A percentile compares a stretch with the other conserved stretches of the same genome.
These are phyloP conservation scores for Camelina neglecta DNA, from an alignment of 345 rosid species.

Conservation along the genomic window DNA sequence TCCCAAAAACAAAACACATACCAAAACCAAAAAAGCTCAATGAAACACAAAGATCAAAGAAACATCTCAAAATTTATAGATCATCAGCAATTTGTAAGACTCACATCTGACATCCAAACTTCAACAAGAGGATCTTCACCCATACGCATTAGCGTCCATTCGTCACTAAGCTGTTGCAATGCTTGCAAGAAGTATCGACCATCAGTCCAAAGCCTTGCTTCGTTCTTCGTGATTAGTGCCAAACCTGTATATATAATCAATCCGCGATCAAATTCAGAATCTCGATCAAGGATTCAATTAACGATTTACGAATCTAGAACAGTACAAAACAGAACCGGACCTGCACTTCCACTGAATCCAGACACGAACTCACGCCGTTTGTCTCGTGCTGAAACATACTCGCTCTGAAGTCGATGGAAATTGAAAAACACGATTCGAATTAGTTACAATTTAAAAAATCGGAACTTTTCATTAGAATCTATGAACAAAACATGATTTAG, in stretches of 20 bases:
- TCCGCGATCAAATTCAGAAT: not conserved
- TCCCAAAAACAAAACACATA: not conserved
- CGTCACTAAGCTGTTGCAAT: slow-evolving; percentile 67
- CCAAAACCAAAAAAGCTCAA: too few relatives aligned
- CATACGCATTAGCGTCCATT: slow-evolving; percentile 91
- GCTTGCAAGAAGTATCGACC: slow-evolving; percentile 97
- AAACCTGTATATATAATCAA: slow-evolving; percentile 54
- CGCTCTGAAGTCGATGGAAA: slow-evolving; percentile 58
- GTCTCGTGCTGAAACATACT: slow-evolving; percentile 87
- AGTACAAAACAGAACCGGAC: slow-evolving; percentile 42
- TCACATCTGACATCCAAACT: slow-evolving; percentile 81
- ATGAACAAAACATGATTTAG: not conserved
- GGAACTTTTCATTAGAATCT: not conserved
- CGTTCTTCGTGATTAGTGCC: slow-evolving; percentile 74
- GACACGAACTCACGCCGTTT: slow-evolving; percentile 89
- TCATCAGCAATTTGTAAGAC: not conserved
- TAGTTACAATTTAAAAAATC: not conserved
- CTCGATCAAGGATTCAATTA: slow-evolving; percentile 2
- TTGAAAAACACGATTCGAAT: not conserved
- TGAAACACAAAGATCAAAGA: not conserved
- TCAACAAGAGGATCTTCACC: slow-evolving; percentile 91
- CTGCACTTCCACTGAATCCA: slow-evolving; percentile 94
- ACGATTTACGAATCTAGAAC: slow-evolving; percentile 8
- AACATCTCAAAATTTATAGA: not conserved
- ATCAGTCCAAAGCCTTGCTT: slow-evolving; percentile 92